Evolutionary conservation across 1,139 yeast genomes (phyloP).

Genomic region (Lodderomyces orthopsilosis): DNA sequence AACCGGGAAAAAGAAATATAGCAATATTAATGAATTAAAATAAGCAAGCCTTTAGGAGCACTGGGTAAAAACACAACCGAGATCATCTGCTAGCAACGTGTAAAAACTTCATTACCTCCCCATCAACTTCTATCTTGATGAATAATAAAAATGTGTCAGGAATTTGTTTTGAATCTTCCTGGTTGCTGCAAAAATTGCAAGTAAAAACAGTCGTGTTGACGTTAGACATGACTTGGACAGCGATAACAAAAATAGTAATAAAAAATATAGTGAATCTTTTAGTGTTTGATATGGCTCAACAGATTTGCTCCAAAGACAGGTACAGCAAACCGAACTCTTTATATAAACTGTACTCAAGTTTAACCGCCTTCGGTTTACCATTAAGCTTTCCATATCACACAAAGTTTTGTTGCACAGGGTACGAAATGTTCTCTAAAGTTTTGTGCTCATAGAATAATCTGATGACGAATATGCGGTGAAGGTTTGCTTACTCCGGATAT

Average conservation of each 20-base stretch:
- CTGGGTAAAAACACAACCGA: too few species aligned
- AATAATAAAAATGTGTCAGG: not conserved
- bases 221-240: not conserved
- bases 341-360: not conserved
- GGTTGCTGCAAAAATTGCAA: not conserved
- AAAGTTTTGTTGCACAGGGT: not conserved
- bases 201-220: constrained; percentile 2
- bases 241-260: not conserved
- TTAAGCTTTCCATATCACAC: not conserved
- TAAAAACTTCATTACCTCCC: constrained; percentile 1
- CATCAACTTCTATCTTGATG: constrained; percentile 2
- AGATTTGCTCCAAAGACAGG: not conserved
- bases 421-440: not conserved
- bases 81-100: not conserved
- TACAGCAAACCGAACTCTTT: not conserved
- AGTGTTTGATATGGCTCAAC: too few species aligned
- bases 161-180: not conserved
- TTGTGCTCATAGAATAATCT: not conserved
- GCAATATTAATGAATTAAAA: not conserved
- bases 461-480: not conserved
- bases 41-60: not conserved
- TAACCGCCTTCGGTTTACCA: not conserved
- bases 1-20: not conserved
- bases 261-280: not conserved
- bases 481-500: not conserved